Base-by-base conservation (phyloP, 75 land plant species). In the Picea sitchensis region DNA sequence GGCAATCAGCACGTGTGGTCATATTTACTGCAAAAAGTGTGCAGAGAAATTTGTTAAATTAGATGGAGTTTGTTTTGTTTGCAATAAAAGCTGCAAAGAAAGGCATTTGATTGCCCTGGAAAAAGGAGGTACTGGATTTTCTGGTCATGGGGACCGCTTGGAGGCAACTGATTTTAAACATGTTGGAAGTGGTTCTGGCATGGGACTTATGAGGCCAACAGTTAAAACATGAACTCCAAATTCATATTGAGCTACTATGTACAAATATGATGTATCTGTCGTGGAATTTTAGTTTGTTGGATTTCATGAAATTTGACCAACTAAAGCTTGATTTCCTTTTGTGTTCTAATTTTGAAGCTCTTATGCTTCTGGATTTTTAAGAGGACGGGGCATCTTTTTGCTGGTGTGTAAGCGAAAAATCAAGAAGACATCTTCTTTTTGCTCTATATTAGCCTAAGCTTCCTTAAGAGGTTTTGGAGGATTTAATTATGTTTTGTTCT, bases 81-180 rank as follows among this genome's bases (percentile, higher is more conserved):
- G 99, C 80, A 85, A 88, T 82, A 91, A 84, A 77, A 78, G 65
- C 36, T 97, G 98, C 80, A 97, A 97, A 67, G 88, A 90, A 65
- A 95, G 82, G 86, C 80, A 93, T 80, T 58, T 97, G 83, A 81
- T 97, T 36, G 36, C 63, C 23, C 74, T 97, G 83, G 92, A 88
- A 81, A 97, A 93, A 80, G 98, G 98, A 77, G 98, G 98, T 56
- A 97, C 98, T 41, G 99, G 99, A 15, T 97, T 93, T 84, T 83
- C 98, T 47, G 96, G 84, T 47, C 99, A 95, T 73, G 98, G 81
- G 13, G 95, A 97, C n/a, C 67, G 86, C 21, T 80, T 97, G 77
- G 95, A 97, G 79, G 98, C 99, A 41, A 95, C 69, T 18, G 95
- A 89, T 62, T 97, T 95, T 78, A 97, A 97, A 85, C 95, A 95